Base-by-base conservation (phyloP, 2,329 filamentous ascomycete genomes). In the Trichocomaceae sp. region DNA sequence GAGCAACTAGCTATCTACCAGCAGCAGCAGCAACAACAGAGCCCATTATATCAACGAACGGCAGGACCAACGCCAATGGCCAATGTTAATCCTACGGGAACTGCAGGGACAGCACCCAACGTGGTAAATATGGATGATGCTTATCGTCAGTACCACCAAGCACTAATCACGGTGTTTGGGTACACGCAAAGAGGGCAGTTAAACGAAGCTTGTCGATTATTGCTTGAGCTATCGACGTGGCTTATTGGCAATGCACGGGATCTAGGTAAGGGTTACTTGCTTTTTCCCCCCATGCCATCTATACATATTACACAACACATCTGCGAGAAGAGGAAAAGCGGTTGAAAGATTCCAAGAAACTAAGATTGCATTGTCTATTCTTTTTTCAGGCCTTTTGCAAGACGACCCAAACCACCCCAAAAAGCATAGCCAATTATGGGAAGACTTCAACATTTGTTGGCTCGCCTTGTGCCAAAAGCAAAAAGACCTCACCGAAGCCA, bases 371-470 rank as follows among this genome's bases (percentile, higher is more conserved):
- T 56, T 22, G 33, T 26, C 29, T 42, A 54, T 61, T 69, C 66
- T 31, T 59, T 72, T n/a, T 26, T 7, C 23, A 96, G 90, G 90
- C 56, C 83, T 97, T 64, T 85, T 87, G 61, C 83, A 86, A 65
- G 91, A 97, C 74, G 87, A 96, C 69, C 83, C 87, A 66, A 78
- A 79, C 52, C 80, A 89, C 54, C 84, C 93, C 66, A 75, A 79
- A 54, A 86, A 93, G 62, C 85, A 90, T 54, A 81, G 96, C 61
- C 85, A 86, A 66, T 76, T 97, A 6, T 99, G 93, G 93, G 85
- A 87, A 64, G 87, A 96, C 62, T 96, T 97, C 75, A 97, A 99
- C 71, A 81, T 89, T 56, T 90, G 88, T 57, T 97, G 92, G 92
- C 80, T 96, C 37, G 82, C 85, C 4, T 76, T 93, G 6, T 83